Evolutionary conservation across 306 rosid genomes (phyloP).

Genomic region (Cucurbita maxima): DNA sequence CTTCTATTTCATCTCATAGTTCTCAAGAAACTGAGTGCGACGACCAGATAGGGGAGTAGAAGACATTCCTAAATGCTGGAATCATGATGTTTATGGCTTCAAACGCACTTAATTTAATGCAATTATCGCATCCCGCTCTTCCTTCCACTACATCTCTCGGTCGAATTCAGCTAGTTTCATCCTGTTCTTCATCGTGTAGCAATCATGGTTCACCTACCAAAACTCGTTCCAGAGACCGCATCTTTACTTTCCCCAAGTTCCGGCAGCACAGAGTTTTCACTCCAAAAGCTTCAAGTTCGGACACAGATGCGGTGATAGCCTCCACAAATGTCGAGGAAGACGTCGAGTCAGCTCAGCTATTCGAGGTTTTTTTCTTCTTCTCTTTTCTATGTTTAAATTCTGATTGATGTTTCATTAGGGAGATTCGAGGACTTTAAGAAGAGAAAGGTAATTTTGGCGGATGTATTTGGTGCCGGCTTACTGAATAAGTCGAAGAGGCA

Average conservation of each 20-base stretch:
- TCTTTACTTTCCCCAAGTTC: neutral
- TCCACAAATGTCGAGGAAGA: slow-evolving; percentile 28
- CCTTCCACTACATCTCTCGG: slow-evolving; percentile 23
- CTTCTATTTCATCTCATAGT: neutral
- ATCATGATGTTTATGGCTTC: slow-evolving; percentile 35
- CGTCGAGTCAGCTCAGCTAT: slow-evolving; percentile 48
- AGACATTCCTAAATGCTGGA: slow-evolving; percentile 8
- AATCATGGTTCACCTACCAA: slow-evolving; percentile 15
- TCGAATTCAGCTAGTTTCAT: slow-evolving; percentile 14
- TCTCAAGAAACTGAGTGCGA: neutral
- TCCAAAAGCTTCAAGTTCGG: slow-evolving; percentile 19
- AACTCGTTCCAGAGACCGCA: slow-evolving; percentile 1
- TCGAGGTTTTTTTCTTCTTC: slow-evolving; percentile 35
- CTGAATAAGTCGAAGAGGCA: neutral
- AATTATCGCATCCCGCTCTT: slow-evolving; percentile 25
- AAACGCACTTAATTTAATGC: slow-evolving; percentile 21
- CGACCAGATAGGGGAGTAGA: slow-evolving; percentile 1
- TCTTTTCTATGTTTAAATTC: neutral
- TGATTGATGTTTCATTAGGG: too few species aligned
- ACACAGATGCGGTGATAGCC: slow-evolving; percentile 21
- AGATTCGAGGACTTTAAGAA: neutral
- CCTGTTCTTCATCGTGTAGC: slow-evolving; percentile 9
- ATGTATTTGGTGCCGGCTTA: neutral
- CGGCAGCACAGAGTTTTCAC: slow-evolving; percentile 22
- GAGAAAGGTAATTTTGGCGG: neutral